Evolutionary conservation across 495 filamentous ascomycete genomes (phyloP), one percentile per base, ranked within the genome.

Genomic region (Talaromyces nanjingensis): DNA sequence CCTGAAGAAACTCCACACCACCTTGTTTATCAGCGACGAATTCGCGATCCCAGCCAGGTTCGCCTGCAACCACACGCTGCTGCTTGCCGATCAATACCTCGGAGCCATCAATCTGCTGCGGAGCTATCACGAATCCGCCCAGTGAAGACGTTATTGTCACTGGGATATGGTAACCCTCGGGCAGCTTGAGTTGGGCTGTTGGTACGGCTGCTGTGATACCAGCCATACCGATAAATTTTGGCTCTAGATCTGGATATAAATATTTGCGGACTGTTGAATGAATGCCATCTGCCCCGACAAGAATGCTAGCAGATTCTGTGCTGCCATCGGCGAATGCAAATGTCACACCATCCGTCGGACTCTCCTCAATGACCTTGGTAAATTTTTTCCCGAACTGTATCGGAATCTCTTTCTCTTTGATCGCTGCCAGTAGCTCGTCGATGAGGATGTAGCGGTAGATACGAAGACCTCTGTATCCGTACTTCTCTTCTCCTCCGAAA

Each of bases 211-310:
- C 71, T 1, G 70, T 71, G 0, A 77, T 68, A 7, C 66, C 76
- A 7, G 76, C 55, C 1, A 63, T 54, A 57, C 72, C 70, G 8
- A 67, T 71, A 63, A 74, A 78, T 0, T 8, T 55, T 9, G 76
- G 70, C 39, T 70, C 64, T 12, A 74, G 54, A 1, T 71, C 66
- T 0, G 74, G 74, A 49, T 73, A 75, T 3, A 76, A 66, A 31
- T 73, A 72, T 29, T 68, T 66, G 18, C 78, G 78, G 11, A 84
- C 77, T 14, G 67, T 68, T 0, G 79, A 80, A 64, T 84, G 79
- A 60, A 83, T 81, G 22, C 82, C 80, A 42, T 84, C 80, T 0
- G 79, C 77, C 2, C 79, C 81, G 24, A 84, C 71, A 8, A 84
- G 67, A 33, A 76, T 72, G 1, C 60, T 53, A 4, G 78, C 76